Base-by-base conservation (phyloP, 2,329 filamentous ascomycete genomes). In the Colletotrichum salicis region DNA sequence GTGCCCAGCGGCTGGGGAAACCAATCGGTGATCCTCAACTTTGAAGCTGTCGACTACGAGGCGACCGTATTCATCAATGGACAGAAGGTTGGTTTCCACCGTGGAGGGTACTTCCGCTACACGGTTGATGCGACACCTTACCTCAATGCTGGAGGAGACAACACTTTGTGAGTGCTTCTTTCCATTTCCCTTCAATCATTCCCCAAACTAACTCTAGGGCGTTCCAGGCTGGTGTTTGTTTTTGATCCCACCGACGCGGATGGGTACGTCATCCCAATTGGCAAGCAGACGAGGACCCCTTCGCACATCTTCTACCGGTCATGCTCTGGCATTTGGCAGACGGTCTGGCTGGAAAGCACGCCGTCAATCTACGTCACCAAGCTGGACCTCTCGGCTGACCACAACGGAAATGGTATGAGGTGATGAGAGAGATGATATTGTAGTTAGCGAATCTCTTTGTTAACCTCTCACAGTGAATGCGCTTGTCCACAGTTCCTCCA, bases 281-380 rank as follows among this genome's bases (percentile, higher is more conserved):
- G 92, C 73, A 93, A 93, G 78, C 91, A 92, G 78, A 88, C 86
- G 0, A 77, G 86, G 1, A 81, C 80, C 0, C 89, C 87, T 0
- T 86, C 84, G 12, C 88, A 90, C 75, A 94, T 94, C 71, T 94
- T 92, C 79, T 94, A 94, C 78, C 90, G 89, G 0, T 89, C 92
- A 0, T 94, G 91, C 77, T 91, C 90, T 41, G 92, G 92, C 5
- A 93, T 94, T 74, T 94, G 92, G 92, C 92, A 93, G 77, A 87
- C 86, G 22, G 92, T 94, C 0, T 94, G 92, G 92, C 81, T 94
- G 2, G 89, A 92, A 77, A 84, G 87, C n/a, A 90, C 87, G 0
- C 89, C 91, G 0, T 73, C 80, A 0, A 85, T 87, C 61, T 83
- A 90, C 74, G 87, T 93, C 66, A 87, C 86, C 0, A 83, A 87